phyloP scores from a whole-genome alignment of 164 flowering plant genomes.

The Vitis riparia region DNA sequence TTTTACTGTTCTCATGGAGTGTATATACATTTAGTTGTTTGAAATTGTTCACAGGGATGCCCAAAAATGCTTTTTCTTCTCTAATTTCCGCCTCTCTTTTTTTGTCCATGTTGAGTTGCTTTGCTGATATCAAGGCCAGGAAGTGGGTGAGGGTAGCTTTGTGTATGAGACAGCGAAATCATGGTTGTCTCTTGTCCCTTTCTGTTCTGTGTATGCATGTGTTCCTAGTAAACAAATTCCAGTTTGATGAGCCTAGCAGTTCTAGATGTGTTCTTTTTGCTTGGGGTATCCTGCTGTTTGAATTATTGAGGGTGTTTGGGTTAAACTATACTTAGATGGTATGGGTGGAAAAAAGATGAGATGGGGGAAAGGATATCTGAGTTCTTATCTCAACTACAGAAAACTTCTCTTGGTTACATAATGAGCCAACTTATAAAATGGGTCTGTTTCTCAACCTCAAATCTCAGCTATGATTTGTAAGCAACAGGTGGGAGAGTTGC shows the following conservation, averaged over 20 bases:
- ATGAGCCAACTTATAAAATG: no score
- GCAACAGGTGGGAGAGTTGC: no score
- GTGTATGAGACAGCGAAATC: not conserved
- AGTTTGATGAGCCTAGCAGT: not conserved
- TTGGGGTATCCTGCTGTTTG: not conserved
- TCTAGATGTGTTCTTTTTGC: not conserved
- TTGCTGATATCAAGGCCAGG: not conserved
- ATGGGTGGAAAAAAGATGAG: not conserved
- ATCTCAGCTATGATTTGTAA: no score
- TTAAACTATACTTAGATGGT: not conserved
- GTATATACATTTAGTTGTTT: conserved; percentile 17
- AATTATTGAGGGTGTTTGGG: not conserved
- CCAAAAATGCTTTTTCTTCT: not conserved
- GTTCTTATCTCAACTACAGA: not conserved
- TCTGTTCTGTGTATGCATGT: not conserved
- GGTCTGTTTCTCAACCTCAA: no score
- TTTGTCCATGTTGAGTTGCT: not conserved
- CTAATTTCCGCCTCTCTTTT: not conserved
- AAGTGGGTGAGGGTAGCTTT: not conserved
- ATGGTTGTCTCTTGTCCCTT: not conserved
- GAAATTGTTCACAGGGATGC: not conserved
- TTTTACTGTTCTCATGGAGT: conserved; percentile 12
- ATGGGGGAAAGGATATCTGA: not conserved
- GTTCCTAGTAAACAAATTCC: not conserved
- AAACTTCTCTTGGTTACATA: no score